Base-by-base conservation (phyloP, 306 rosid genomes). In the Dalbergia oliveri region DNA sequence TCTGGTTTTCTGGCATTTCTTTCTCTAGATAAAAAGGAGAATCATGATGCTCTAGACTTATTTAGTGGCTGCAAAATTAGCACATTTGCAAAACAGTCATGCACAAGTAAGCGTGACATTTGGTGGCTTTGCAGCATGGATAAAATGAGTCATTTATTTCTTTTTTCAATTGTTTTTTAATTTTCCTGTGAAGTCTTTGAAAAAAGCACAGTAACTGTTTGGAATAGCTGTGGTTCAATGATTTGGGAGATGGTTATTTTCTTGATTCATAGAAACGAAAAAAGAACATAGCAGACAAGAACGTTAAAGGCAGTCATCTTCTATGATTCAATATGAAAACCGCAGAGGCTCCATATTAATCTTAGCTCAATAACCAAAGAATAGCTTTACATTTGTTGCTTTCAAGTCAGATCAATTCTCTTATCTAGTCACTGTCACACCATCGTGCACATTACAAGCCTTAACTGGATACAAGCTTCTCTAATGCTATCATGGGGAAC, bases 371-470 rank as follows among this genome's bases (percentile, higher is more conserved):
- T 49, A 8, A 39, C 70, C 51, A 69, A 11, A 50, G 14, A 10
- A 2, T 61, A 19, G 56, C 13, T 58, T 33, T 67, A 60, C 21
- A 12, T 21, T 21, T 62, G 75, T 84, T 80, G 75, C 60, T 81
- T 61, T 87, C 88, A 78, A 23, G 39, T 78, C 59, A 63, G 11
- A 80, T 73, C 35, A 64, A 49, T 64, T 39, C 19, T 37, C 53
- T 82, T 11, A 14, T 47, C 26, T 34, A 12, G 70, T 80, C 83
- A 34, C 43, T 58, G 44, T 82, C 72, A 82, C n/a, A 51, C 9
- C 58, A 66, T 59, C 86, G 66, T 83, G 84, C 84, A 80, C 82
- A 43, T 75, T 73, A 43, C 33, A 60, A 68, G 43, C 59, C 54
- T 51, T 51, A 26, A 26, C 31, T 26, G 31, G 31, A 26, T 26